Percentiles rank a stretch among this genome's conserved stretches.
These are phyloP conservation scores for Pestalotiopsis fici DNA, from an alignment of 2,329 filamentous ascomycete species.

Conservation along the genomic window DNA sequence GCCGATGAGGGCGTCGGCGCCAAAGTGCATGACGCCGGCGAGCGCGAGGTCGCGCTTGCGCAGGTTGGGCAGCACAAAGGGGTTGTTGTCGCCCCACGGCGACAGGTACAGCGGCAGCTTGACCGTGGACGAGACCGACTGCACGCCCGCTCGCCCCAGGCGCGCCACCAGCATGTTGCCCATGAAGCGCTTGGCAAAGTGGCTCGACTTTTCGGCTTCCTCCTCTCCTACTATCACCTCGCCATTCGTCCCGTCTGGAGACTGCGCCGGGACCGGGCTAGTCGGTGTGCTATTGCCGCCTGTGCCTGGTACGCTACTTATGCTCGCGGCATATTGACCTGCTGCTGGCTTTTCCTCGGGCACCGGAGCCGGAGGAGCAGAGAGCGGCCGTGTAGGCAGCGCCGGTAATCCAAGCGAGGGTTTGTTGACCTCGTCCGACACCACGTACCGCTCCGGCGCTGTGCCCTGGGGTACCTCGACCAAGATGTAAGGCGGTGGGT, in stretches of 20 bases:
- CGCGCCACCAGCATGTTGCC: constrained; percentile 20
- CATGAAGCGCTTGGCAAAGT: constrained; percentile 16
- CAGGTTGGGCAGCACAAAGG: constrained; percentile 19
- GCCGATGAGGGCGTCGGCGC: constrained; percentile 16
- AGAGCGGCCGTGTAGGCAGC: neutral
- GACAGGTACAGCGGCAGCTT: constrained; percentile 19
- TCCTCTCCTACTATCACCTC: neutral
- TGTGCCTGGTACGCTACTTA: neutral
- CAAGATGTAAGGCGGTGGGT: constrained; percentile 3
- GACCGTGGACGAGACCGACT: constrained; percentile 18
- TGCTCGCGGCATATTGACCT: neutral
- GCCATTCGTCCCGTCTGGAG: neutral
- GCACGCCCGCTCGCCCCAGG: constrained; percentile 17
- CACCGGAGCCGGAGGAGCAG: neutral
- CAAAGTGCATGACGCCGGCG: constrained; percentile 19
- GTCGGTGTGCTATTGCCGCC: neutral
- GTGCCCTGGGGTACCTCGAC: constrained; percentile 2
- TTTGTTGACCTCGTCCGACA: neutral
- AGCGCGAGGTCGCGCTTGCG: constrained; percentile 20
- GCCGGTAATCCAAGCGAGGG: neutral
- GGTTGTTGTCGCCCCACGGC: constrained; percentile 20
- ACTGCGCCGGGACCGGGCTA: neutral
- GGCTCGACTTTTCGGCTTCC: constrained; percentile 16
- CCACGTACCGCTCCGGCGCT: neutral
- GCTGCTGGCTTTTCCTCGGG: neutral